These are phyloP conservation scores for Apiotrichum brassicae DNA, from an alignment of 1,284 basidiomycete species.

Conservation along the genomic window DNA sequence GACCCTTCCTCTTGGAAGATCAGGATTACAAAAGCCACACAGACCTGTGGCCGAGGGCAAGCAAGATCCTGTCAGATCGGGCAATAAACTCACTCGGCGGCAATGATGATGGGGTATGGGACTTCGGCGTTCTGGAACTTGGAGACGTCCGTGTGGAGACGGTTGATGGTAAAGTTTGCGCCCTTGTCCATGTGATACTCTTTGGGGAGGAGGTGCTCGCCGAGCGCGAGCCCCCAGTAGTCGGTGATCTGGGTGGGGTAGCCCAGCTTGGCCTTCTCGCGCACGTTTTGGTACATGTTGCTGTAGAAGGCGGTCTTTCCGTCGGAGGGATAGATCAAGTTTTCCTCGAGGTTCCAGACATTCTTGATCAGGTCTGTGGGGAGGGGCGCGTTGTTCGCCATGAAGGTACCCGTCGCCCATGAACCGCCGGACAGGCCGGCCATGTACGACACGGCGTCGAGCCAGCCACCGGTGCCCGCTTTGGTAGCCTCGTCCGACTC, in stretches of 20 bases:
- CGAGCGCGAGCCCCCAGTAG: slow-evolving; percentile 43
- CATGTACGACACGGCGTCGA: slow-evolving; percentile 43
- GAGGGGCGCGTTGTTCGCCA: slow-evolving; percentile 36
- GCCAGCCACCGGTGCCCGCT: slow-evolving; percentile 34
- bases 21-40: too few relatives aligned
- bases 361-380: slow-evolving; percentile 37
- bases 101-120: slow-evolving; percentile 49
- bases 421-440: slow-evolving; percentile 43
- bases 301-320: slow-evolving; percentile 47
- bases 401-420: slow-evolving; percentile 42
- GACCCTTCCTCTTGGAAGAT: too few relatives aligned
- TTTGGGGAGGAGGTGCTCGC: slow-evolving; percentile 40
- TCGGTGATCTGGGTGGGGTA: slow-evolving; percentile 45
- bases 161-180: slow-evolving; percentile 42
- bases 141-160: slow-evolving; percentile 24
- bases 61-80: too few relatives aligned
- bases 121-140: slow-evolving; percentile 28
- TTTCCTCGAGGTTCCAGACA: slow-evolving; percentile 48
- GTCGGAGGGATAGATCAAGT: slow-evolving; percentile 47
- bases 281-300: slow-evolving; percentile 39
- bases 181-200: slow-evolving; percentile 35
- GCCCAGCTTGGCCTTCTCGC: slow-evolving; percentile 35
- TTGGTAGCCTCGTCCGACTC: slow-evolving; percentile 3
- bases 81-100: slow-evolving; percentile 47
- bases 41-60: too few relatives aligned